Conservation (phyloP, 352 stramenopile species). For the Phytophthora tubulina region DNA sequence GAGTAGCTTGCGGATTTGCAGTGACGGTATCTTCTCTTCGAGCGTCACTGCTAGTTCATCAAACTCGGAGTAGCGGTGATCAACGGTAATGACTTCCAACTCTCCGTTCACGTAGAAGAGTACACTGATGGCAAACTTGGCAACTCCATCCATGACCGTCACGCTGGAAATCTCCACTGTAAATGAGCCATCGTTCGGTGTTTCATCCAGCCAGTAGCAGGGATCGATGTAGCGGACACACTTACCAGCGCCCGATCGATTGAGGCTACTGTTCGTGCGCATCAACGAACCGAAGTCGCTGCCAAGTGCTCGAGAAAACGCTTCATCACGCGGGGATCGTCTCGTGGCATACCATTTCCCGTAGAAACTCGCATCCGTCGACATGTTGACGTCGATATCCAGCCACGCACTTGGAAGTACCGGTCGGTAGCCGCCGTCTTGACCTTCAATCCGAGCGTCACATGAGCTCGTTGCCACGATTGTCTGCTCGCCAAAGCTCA, state of each 20-base stretch:
- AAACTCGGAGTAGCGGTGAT: slow-evolving; percentile 81
- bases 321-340: slow-evolving; percentile 31
- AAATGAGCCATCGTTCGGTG: slow-evolving; percentile 63
- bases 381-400: slow-evolving; percentile 46
- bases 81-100: slow-evolving; percentile 57
- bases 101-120: slow-evolving; percentile 54
- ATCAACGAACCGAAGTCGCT: slow-evolving; percentile 27
- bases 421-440: slow-evolving; percentile 47
- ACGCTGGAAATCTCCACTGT: slow-evolving; percentile 78
- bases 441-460: slow-evolving; percentile 72
- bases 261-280: slow-evolving; percentile 21
- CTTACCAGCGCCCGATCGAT: slow-evolving; percentile 33
- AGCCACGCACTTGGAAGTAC: slow-evolving; percentile 75
- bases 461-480: slow-evolving; percentile 79
- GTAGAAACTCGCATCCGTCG: slow-evolving; percentile 42
- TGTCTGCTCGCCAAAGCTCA: slow-evolving; percentile 58
- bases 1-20: slow-evolving; percentile 62
- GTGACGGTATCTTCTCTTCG: slow-evolving; percentile 61
- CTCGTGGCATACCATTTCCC: slow-evolving; percentile 44
- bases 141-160: slow-evolving; percentile 52
- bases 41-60: slow-evolving; percentile 59
- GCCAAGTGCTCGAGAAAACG: slow-evolving; percentile 36
- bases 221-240: slow-evolving; percentile 76
- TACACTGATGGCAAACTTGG: slow-evolving; percentile 74
- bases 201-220: slow-evolving; percentile 55